phyloP scores from a whole-genome alignment of 2,329 filamentous ascomycete species.

The Fusarium anguioides region DNA sequence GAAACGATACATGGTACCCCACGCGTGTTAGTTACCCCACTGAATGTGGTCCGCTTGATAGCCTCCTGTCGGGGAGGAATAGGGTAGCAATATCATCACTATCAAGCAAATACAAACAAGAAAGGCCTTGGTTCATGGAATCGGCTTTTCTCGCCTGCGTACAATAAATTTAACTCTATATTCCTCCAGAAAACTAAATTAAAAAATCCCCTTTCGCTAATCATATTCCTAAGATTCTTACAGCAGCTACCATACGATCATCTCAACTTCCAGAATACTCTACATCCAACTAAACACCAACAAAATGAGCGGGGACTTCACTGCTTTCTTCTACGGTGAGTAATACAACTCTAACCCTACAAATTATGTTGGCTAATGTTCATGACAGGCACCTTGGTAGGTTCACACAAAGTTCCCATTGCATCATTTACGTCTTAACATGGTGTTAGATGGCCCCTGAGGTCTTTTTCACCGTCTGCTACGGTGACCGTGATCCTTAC shows the following conservation, averaged over 20 bases:
- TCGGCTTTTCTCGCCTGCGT: not conserved
- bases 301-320: constrained; percentile 56
- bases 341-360: not conserved
- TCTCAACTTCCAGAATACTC: not conserved
- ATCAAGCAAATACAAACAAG: not conserved
- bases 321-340: constrained; percentile 69
- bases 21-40: constrained; percentile 24
- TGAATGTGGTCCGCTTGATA: constrained; percentile 1
- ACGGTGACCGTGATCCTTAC: constrained; percentile 65
- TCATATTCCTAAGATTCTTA: not conserved
- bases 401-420: not conserved
- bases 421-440: constrained; percentile 30
- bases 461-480: constrained; percentile 87
- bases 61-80: not conserved
- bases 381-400: constrained; percentile 51
- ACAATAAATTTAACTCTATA: not conserved
- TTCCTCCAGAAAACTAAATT: not conserved
- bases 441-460: constrained; percentile 77
- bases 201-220: not conserved
- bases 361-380: not conserved
- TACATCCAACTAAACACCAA: not conserved
- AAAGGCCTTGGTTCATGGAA: not conserved
- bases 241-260: not conserved
- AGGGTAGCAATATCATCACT: constrained; percentile 26
- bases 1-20: not conserved